Percentiles rank a stretch among this genome's conserved stretches.
phyloP scores from a whole-genome alignment of 2,329 filamentous ascomycete species.

The Exophiala oligosperma region DNA sequence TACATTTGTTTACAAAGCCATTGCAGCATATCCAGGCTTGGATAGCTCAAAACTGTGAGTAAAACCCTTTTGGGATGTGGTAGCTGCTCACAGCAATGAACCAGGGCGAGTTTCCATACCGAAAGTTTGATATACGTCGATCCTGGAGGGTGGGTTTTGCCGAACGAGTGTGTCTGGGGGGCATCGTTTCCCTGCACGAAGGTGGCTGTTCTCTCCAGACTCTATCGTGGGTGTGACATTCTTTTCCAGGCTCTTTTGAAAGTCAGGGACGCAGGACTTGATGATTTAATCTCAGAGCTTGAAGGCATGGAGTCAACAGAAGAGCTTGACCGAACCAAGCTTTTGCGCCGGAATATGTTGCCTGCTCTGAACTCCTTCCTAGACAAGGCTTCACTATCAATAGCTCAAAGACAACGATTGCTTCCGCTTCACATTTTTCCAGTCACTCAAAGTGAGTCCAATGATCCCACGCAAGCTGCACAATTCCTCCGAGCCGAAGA shows the following conservation, averaged over 20 bases:
- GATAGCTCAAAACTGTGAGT: conserved; percentile 7
- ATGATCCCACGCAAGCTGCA: conserved; percentile 1
- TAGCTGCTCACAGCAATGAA: conserved; percentile 10
- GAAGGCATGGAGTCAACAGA: conserved; percentile 6
- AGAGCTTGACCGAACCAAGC: conserved; percentile 1
- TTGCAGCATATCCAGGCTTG: conserved; percentile 3
- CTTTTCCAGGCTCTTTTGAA: conserved; percentile 9
- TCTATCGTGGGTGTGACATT: conserved; percentile 8
- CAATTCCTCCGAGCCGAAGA: conserved; percentile 7
- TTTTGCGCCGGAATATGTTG: conserved; percentile 9
- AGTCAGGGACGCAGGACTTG: conserved; percentile 11
- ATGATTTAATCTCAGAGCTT: conserved; percentile 13
- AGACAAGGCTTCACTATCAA: conserved; percentile 3
- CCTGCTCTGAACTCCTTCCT: conserved; percentile 13
- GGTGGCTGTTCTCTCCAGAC: conserved; percentile 7
- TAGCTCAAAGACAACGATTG: conserved; percentile 5
- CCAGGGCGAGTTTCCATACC: conserved; percentile 4
- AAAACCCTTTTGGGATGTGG: conserved; percentile 2
- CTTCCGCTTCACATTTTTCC: conserved; percentile 10
- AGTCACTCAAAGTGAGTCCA: conserved; percentile 4
- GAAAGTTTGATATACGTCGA: conserved; percentile 11
- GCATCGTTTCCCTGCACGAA: conserved; percentile 12
- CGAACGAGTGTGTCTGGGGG: conserved; percentile 10
- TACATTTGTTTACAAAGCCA: conserved; percentile 9
- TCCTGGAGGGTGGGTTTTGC: conserved; percentile 5